phyloP scores from a whole-genome alignment of 495 filamentous ascomycete species.

The Hypoxylon lenormandii region DNA sequence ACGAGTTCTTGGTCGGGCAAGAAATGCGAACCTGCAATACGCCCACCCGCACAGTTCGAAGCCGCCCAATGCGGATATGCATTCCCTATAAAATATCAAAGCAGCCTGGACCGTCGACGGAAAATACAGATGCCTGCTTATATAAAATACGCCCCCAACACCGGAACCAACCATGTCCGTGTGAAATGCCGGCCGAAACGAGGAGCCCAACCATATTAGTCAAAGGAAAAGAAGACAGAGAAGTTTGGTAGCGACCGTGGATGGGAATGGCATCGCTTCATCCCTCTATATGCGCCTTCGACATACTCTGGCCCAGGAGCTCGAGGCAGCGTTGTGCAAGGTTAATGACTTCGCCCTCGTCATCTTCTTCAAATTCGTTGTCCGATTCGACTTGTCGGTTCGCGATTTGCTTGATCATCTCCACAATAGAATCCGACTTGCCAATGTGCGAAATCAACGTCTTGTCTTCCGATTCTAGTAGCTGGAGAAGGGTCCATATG shows the following conservation, averaged over 20 bases:
- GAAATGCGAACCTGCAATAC: conserved; percentile 41
- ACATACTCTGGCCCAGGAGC: conserved; percentile 73
- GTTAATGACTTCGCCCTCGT: conserved; percentile 91
- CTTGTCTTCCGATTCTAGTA: conserved; percentile 92
- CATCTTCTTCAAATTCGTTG: conserved; percentile 84
- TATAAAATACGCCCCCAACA: conserved; percentile 54
- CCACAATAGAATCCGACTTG: conserved; percentile 86
- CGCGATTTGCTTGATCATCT: conserved; percentile 88
- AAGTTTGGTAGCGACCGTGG: conserved; percentile 19
- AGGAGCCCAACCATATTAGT: conserved; percentile 27
- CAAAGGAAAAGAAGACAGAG: conserved; percentile 21
- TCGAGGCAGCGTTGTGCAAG: conserved; percentile 90
- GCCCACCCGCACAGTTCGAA: conserved; percentile 42
- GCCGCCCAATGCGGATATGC: conserved; percentile 53
- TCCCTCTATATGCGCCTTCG: conserved; percentile 69
- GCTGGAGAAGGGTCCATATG: conserved; percentile 95
- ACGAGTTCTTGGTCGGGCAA: conserved; percentile 17
- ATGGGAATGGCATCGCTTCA: conserved; percentile 43
- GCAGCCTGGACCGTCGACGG: conserved; percentile 40
- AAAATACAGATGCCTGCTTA: conserved; percentile 47
- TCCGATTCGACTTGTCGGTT: conserved; percentile 92
- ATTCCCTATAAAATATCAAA: conserved; percentile 48
- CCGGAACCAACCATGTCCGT: conserved; percentile 53
- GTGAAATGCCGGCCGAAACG: conserved; percentile 51
- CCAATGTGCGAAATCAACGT: conserved; percentile 85